Evolutionary conservation across 768 basidiomycete genomes (phyloP), one percentile per base, ranked within the genome.

Genomic region (Rhizopogon roseolus): DNA sequence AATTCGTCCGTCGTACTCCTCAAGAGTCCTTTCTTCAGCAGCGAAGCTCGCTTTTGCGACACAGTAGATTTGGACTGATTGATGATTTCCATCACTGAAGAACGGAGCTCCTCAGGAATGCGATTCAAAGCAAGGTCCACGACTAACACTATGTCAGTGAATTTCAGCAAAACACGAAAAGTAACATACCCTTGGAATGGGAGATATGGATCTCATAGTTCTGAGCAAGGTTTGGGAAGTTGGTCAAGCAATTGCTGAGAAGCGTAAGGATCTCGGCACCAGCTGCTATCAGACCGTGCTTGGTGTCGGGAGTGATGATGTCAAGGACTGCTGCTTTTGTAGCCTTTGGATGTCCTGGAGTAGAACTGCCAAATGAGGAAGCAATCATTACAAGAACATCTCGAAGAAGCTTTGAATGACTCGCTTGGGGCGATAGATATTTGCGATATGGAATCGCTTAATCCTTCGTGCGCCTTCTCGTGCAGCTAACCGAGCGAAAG

Each of bases 401-500:
- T 2, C 42, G 53, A 64, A 43, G 62, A 40, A 40, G 50, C 19
- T 16, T 10, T 5, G 6, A n/a, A 52, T 2, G 19, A 68, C 73
- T 38, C 60, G 88, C 90, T 77, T 85, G 2, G 86, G 82, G 34
- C 80, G 74, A 66, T 82, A 93, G 11, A 86, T 81, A 57, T 90
- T 83, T 36, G 82, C 77, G 49, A 93, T 81, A 66, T 91, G 86
- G 67, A 84, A 93, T 9, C 92, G 81, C 66, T 94, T 94, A 65
- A 94, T 91, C 39, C 92, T 74, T 56, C 77, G 80, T 45, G 78
- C 73, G 37, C 78, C 79, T 2, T 73, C 78, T 50, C 85, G 76
- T 2, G 86, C 90, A n/a, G 91, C 91, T 40, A 88, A 69, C 51
- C 90, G 80, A n/a, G 92, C 89, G 60, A 93, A 93, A 0, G 88